A percentile compares a stretch with the other conserved stretches of the same genome.
Evolutionary conservation across 176 grass and related monocot genomes (phyloP).

Genomic region (Triticum turgidum): DNA sequence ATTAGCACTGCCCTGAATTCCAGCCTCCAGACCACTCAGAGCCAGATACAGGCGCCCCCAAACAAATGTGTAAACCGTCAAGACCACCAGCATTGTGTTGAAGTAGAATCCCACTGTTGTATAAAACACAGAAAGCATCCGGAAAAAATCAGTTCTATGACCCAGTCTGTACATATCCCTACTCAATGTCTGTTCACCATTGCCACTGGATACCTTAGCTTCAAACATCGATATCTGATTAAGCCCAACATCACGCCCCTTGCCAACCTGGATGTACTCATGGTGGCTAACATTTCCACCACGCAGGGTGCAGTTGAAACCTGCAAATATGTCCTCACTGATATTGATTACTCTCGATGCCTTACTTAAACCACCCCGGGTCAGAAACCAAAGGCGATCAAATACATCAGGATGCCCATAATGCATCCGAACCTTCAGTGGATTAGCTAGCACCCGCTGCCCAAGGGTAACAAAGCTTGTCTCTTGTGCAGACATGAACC

Average conservation of each 20-base stretch:
- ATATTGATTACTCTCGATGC: slow-evolving; percentile 97
- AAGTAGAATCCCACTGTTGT: slow-evolving; percentile 98
- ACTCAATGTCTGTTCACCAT: slow-evolving; percentile 95
- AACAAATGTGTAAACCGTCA: slow-evolving; percentile 93
- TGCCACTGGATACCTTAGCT: slow-evolving; percentile 96
- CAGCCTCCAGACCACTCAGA: slow-evolving; percentile 86
- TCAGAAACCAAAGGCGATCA: slow-evolving; percentile 95
- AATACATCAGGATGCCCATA: slow-evolving; percentile 99
- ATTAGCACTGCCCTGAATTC: slow-evolving; percentile 75
- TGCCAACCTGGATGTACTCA: slow-evolving; percentile 97
- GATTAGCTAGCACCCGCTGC: slow-evolving; percentile 88
- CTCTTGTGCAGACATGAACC: slow-evolving; percentile 99
- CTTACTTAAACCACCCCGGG: slow-evolving; percentile 89
- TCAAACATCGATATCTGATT: slow-evolving; percentile 99
- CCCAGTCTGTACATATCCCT: slow-evolving; percentile 94
- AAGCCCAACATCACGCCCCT: slow-evolving; percentile 93
- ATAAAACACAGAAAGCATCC: slow-evolving; percentile 94
- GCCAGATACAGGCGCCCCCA: slow-evolving; percentile 94
- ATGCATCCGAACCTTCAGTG: slow-evolving; percentile 95
- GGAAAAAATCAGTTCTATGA: slow-evolving; percentile 93
- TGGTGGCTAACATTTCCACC: slow-evolving; percentile 95
- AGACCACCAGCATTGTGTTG: slow-evolving; percentile 95
- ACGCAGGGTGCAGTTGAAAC: slow-evolving; percentile 97
- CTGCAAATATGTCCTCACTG: slow-evolving; percentile 97
- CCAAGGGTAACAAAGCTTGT: slow-evolving; percentile 98